Evolutionary conservation across 176 grass and related monocot genomes (phyloP), one percentile per base, ranked within the genome.

Genomic region (Musa beccarii): DNA sequence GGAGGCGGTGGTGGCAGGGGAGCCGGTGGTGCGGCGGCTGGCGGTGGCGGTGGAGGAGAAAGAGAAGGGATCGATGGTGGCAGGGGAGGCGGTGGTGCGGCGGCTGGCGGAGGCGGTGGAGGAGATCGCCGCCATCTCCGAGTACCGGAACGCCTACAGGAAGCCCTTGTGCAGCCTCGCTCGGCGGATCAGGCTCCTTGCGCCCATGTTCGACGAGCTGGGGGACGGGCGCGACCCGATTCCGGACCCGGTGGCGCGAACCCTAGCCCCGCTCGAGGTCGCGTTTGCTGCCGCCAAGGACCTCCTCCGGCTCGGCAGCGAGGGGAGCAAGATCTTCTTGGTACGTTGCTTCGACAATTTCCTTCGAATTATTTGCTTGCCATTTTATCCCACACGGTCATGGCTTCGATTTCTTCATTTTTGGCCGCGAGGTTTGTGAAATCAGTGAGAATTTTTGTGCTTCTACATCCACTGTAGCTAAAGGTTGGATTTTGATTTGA

Each of bases 281-380:
- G 90, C 86, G 28, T 91, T 99, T 66, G 24, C 25, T 10, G 81
- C 54, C 25, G 86, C 86, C 61, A 74, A 75, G 85, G 86, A 94
- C 17, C 87, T 99, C 64, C 86, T 99, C 79, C 84, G 81, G 76
- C 73, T 84, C 20, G 86, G 95, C 49, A 84, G 76, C 84, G 84
- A 73, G 73, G 95, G 95, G 16, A 99, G 95, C 82, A 99, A 99
- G 88, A 94, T 99, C 81, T 91, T 87, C 83, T 69, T 92, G 90
- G 95, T 99, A 84, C 51, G 88, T 51, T 77, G 63, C 76, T 11
- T 19, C 24, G 9, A 8, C 5, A 21, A 12, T 8, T 24, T 24
- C 62, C 24, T 64, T 24, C 62, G 62, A 23, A 19, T 24, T 50
- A 43, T n/a, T 13, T 7, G 16, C 10, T 68, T 51, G 17, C 51